These are phyloP conservation scores for Podila clonocystis DNA, from an alignment of 192 early-diverging fungal genomes.

Conservation along the genomic window DNA sequence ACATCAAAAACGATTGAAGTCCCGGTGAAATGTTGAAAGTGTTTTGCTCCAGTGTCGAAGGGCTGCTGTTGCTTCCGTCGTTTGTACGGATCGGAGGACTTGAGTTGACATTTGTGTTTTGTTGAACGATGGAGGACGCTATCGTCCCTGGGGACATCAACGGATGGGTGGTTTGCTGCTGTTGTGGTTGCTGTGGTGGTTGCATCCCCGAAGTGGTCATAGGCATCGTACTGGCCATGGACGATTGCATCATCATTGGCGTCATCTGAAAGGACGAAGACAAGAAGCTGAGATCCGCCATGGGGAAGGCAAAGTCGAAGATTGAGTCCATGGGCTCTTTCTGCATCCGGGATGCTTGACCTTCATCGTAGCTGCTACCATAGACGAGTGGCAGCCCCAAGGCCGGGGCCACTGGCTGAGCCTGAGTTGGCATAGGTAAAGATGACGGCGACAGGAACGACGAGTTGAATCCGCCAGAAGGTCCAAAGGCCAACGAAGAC, in stretches of 20 bases:
- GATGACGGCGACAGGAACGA: conserved; percentile 9
- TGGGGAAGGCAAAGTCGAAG: conserved; percentile 45
- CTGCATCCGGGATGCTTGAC: conserved; percentile 20
- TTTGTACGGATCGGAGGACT: neutral
- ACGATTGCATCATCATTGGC: conserved; percentile 43
- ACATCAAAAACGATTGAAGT: conserved; percentile 30
- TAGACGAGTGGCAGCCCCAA: conserved; percentile 40
- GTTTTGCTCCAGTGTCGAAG: conserved; percentile 13
- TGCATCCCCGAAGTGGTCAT: neutral
- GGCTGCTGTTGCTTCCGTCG: neutral
- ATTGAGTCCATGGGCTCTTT: conserved; percentile 37
- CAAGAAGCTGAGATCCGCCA: conserved; percentile 38
- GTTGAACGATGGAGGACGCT: neutral
- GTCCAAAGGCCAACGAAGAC: conserved; percentile 39
- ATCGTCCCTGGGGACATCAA: neutral
- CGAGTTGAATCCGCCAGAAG: conserved; percentile 11
- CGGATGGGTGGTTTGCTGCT: neutral
- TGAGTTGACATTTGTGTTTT: neutral
- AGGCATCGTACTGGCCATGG: neutral
- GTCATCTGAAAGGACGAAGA: conserved; percentile 43
- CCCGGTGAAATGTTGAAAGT: conserved; percentile 35
- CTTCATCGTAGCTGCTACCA: conserved; percentile 36
- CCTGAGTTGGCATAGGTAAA: conserved; percentile 6
- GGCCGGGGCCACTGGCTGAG: neutral
- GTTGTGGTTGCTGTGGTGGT: neutral